Evolutionary conservation across 768 basidiomycete species (phyloP), one percentile per base, ranked within the genome.

Genomic region (Candolleomyces eurysporus): DNA sequence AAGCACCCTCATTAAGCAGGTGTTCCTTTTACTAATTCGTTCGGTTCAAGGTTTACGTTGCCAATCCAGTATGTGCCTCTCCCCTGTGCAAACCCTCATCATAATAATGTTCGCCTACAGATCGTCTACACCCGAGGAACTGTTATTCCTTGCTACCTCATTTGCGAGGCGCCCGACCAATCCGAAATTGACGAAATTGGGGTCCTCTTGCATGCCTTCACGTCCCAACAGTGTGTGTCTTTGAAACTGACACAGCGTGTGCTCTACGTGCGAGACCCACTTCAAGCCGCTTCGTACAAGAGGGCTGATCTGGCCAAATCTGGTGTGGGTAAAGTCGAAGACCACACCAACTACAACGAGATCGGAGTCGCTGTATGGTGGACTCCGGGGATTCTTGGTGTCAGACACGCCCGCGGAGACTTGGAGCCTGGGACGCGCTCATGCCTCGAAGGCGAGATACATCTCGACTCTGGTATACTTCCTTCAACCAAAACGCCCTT

Each of bases 371-470:
- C 60, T 5, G 60, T 55, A 13, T 61, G 60, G 52, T 55, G 60
- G 60, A n/a, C 51, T 6, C 60, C 60, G 16, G 13, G n/a, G 11
- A 52, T 2, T 4, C 22, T 31, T 4, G 51, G 21, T 55, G 19
- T 2, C 45, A 14, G 43, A 14, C 50, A 22, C 6, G 32, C 8
- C 4, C 3, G 30, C 5, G 46, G 36, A 39, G 13, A 39, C 11
- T 14, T 31, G 4, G 7, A 14, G 14, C 19, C 51, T 16, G 22
- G 17, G 17, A 13, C 21, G 32, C 50, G 42, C 9, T 14, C 32
- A 16, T 42, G 17, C 32, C 30, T 61, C 36, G 60, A 61, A 32
- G 60, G 60, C 39, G 60, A 61, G 53, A 55, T 61, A 5, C 60
- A 61, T 31, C 39, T 61, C 8, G 60, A 61, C 42, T 4, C 31